phyloP scores from a whole-genome alignment of 2,329 filamentous ascomycete genomes.

The Nemania sp. region DNA sequence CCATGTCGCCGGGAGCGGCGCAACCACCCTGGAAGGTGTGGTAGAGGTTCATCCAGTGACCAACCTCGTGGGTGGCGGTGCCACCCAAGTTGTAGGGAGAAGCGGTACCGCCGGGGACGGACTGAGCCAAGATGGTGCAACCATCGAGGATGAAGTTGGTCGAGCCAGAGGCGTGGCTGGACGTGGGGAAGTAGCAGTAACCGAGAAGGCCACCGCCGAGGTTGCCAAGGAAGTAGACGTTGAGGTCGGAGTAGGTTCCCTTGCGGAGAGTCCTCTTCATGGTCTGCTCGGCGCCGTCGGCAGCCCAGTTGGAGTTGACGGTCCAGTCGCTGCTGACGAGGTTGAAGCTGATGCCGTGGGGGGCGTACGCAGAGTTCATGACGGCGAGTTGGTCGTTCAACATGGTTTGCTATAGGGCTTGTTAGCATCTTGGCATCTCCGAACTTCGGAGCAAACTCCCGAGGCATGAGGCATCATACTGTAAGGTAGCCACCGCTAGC shows the following conservation, averaged over 20 bases:
- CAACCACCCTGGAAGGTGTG: slow-evolving; percentile 60
- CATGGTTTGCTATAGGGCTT: slow-evolving; percentile 49
- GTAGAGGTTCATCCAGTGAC: slow-evolving; percentile 58
- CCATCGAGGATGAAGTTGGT: slow-evolving; percentile 54
- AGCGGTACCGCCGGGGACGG: slow-evolving; percentile 46
- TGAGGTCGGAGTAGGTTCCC: slow-evolving; percentile 60
- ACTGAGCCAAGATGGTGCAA: slow-evolving; percentile 45
- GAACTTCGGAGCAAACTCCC: background rate
- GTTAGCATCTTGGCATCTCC: slow-evolving; percentile 30
- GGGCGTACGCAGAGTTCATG: slow-evolving; percentile 59
- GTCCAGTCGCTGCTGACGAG: slow-evolving; percentile 59
- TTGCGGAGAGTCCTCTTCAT: slow-evolving; percentile 62
- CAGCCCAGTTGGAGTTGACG: slow-evolving; percentile 61
- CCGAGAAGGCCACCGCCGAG: slow-evolving; percentile 55
- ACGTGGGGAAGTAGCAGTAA: slow-evolving; percentile 63
- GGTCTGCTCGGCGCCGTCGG: slow-evolving; percentile 53
- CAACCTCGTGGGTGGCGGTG: slow-evolving; percentile 55
- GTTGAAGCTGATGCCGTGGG: slow-evolving; percentile 59
- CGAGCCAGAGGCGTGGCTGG: slow-evolving; percentile 52
- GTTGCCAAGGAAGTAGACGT: slow-evolving; percentile 59
- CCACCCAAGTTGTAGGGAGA: slow-evolving; percentile 52
- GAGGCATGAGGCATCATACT: slow-evolving; percentile 43
- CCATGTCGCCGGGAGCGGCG: slow-evolving; percentile 53
- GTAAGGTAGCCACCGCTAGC: slow-evolving; percentile 53
- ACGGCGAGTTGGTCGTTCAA: slow-evolving; percentile 57